Evolutionary conservation across 2,329 filamentous ascomycete species (phyloP), one percentile per base, ranked within the genome.

Genomic region (Akanthomyces uredinophilus): DNA sequence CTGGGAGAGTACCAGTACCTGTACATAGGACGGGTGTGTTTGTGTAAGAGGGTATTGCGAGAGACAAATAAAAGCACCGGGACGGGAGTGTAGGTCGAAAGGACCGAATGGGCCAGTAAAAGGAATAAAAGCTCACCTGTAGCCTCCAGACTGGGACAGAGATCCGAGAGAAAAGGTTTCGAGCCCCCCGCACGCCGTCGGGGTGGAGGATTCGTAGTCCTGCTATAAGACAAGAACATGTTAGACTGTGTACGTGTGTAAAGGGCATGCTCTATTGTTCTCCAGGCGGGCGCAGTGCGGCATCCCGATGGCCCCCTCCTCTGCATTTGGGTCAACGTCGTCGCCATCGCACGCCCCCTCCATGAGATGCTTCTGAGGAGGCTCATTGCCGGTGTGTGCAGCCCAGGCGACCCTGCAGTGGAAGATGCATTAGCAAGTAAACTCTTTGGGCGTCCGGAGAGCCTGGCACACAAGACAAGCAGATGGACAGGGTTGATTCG

Each of bases 161-260:
- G 32, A 35, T 35, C 32, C 32, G 32, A 35, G 32, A 35, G 32
- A 35, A 35, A 35, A 35, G 32, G 32, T 35, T 35, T 83, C 81
- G 71, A 84, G 75, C 72, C 79, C 80, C 68, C 71, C 63, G 58
- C 67, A 68, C 64, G 27, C 70, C 70, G 76, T 69, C 70, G 77
- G 74, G 73, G 81, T 77, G 73, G 82, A 80, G 72, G 80, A 77
- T 73, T 82, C 79, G 75, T 82, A 84, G 70, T 83, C 82, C 80
- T 84, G 77, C 72, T 77, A 68, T 66, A 72, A 65, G 32, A 24
- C 59, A 55, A 61, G 49, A 61, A 24, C 8, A 46, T 54, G 59
- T 61, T 44, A 61, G 59, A 37, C 41, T 11, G 24, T 47, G 50
- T 61, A 41, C 44, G 13, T 39, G 50, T 61, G 16, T 13, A 51